A percentile compares a stretch with the other conserved stretches of the same genome.
phyloP scores from a whole-genome alignment of 805 yeast species.

The Hagleromyces aurorensis region DNA sequence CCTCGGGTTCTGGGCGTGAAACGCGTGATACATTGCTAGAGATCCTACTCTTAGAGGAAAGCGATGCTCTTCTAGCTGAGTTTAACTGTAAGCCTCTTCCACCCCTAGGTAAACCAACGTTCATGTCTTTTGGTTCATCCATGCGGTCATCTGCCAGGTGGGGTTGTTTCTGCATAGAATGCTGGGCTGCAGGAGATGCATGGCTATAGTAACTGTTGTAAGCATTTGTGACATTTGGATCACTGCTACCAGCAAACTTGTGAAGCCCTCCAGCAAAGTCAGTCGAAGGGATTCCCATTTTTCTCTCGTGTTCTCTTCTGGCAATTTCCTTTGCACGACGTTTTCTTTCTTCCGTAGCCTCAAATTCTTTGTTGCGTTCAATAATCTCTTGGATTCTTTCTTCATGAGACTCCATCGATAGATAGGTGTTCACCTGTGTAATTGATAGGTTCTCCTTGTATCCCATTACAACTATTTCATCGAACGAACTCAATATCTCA shows the following conservation, averaged over 20 bases:
- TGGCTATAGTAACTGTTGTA: slow-evolving; percentile 32
- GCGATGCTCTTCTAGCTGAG: too few relatives aligned
- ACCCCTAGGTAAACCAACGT: too few relatives aligned
- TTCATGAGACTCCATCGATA: slow-evolving; percentile 97
- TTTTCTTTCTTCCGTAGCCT: slow-evolving; percentile 95
- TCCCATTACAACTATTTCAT: slow-evolving; percentile 86
- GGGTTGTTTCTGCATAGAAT: slow-evolving; percentile 22
- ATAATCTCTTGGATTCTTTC: slow-evolving; percentile 97
- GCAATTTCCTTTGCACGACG: slow-evolving; percentile 89
- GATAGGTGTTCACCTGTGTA: slow-evolving; percentile 76
- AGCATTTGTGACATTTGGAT: slow-evolving; percentile 32
- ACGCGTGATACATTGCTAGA: slow-evolving; percentile 11
- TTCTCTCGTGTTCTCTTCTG: slow-evolving; percentile 50
- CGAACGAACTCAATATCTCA: slow-evolving; percentile 85
- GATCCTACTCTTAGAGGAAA: too few relatives aligned
- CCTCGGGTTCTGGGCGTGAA: slow-evolving; percentile 13
- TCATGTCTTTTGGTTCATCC: too few relatives aligned
- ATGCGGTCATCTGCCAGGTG: slow-evolving; percentile 7
- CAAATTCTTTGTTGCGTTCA: slow-evolving; percentile 92
- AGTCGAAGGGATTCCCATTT: slow-evolving; percentile 29
- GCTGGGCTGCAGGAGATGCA: slow-evolving; percentile 34
- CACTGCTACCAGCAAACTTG: slow-evolving; percentile 23
- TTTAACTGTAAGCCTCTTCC: too few relatives aligned
- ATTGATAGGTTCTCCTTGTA: slow-evolving; percentile 79
- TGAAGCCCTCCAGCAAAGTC: slow-evolving; percentile 18